phyloP scores from a whole-genome alignment of 345 rosid genomes.

The Hevea brasiliensis region DNA sequence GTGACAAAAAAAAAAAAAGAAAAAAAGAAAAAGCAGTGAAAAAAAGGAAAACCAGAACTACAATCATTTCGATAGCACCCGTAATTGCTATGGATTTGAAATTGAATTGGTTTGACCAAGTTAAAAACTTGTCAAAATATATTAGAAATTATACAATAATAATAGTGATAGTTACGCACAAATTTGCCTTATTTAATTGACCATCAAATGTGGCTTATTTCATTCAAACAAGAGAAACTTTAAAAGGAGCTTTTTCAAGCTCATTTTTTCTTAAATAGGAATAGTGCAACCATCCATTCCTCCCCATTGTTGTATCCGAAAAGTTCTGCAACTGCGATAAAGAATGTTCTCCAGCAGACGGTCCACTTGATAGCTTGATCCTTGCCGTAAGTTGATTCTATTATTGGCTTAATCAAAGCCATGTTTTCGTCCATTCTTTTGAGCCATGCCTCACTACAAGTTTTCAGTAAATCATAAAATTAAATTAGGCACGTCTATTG shows the following conservation, averaged over 20 bases:
- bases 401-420: slow-evolving; percentile 53
- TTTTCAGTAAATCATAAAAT: not conserved
- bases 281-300: slow-evolving; percentile 84
- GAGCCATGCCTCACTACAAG: slow-evolving; percentile 78
- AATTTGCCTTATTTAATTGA: not conserved
- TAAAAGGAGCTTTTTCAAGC: not conserved
- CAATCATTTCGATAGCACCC: too few species aligned
- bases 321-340: slow-evolving; percentile 81
- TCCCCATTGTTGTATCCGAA: slow-evolving; percentile 80
- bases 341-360: slow-evolving; percentile 85
- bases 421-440: slow-evolving; percentile 72
- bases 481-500: not conserved
- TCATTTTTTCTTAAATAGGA: slow-evolving; percentile 75
- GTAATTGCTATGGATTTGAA: not conserved
- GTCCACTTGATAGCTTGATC: slow-evolving; percentile 80
- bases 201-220: too few species aligned
- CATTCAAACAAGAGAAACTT: too few species aligned
- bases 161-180: too few species aligned
- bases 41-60: too few species aligned
- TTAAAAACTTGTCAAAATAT: too few species aligned
- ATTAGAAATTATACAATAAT: too few species aligned
- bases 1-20: too few species aligned
- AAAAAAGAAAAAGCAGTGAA: too few species aligned
- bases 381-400: slow-evolving; percentile 79
- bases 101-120: too few species aligned